Conservation (phyloP, 208 protist species). For the Leishmania gerbilli region DNA sequence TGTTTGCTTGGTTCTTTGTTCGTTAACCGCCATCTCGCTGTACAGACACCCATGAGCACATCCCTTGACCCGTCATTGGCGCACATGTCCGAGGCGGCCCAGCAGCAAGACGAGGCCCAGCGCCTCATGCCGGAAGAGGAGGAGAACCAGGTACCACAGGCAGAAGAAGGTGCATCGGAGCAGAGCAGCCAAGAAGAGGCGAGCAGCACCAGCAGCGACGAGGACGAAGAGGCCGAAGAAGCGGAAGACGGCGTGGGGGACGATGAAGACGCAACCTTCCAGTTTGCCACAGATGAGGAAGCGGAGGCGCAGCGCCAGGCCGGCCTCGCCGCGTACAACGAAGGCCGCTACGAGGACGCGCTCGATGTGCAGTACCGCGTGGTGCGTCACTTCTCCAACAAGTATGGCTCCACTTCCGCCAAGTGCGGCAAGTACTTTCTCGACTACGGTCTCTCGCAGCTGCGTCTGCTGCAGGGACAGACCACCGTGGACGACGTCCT, state of each 20-base stretch:
- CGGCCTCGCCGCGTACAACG: slow-evolving; percentile 73
- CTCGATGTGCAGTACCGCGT: slow-evolving; percentile 80
- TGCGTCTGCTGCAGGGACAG: slow-evolving; percentile 68
- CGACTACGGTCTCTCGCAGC: slow-evolving; percentile 89
- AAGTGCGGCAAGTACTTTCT: slow-evolving; percentile 80
- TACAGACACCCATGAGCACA: slow-evolving; percentile 13
- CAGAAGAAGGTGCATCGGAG: not conserved
- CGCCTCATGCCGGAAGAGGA: not conserved
- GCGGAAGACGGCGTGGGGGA: slow-evolving; percentile 33
- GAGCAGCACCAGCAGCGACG: slow-evolving; percentile 24
- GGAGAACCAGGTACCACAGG: not conserved
- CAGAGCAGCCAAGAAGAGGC: slow-evolving; percentile 17
- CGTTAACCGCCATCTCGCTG: not conserved
- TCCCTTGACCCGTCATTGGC: not conserved
- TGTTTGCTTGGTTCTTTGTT: not conserved
- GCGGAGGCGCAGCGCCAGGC: slow-evolving; percentile 47
- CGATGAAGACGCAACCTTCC: slow-evolving; percentile 43
- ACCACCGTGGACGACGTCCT: slow-evolving; percentile 68
- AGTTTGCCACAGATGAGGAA: slow-evolving; percentile 66
- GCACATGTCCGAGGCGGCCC: slow-evolving; percentile 4
- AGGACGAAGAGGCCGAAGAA: slow-evolving; percentile 20
- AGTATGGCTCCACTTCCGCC: slow-evolving; percentile 62
- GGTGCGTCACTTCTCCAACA: slow-evolving; percentile 77
- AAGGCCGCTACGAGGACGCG: slow-evolving; percentile 60
- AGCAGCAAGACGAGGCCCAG: slow-evolving; percentile 1